phyloP scores from a whole-genome alignment of 306 rosid species.

The Trifolium repens region DNA sequence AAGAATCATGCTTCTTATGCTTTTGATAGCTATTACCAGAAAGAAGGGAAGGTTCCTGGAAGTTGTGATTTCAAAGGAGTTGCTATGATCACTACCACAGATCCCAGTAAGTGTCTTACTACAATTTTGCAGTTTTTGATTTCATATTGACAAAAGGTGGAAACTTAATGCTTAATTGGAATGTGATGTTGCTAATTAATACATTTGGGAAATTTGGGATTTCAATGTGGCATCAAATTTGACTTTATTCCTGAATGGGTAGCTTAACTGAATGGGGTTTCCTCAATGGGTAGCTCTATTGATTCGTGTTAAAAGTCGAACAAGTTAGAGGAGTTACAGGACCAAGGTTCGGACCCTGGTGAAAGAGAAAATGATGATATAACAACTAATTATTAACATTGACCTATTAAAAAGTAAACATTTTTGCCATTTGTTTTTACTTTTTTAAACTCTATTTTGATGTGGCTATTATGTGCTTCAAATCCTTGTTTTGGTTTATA shows the following conservation, averaged over 20 bases:
- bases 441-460: not conserved
- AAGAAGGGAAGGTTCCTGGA: constrained; percentile 67
- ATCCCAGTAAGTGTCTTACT: constrained; percentile 72
- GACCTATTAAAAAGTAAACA: too few relatives aligned
- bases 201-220: not conserved
- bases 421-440: too few relatives aligned
- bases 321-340: too few relatives aligned
- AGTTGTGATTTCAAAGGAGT: constrained; percentile 95
- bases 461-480: constrained; percentile 11
- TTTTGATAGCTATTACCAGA: constrained; percentile 94
- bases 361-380: too few relatives aligned
- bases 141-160: constrained; percentile 1
- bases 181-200: constrained; percentile 25
- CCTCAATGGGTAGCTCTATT: not conserved
- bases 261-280: too few relatives aligned
- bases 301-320: too few relatives aligned
- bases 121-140: not conserved
- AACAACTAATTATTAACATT: too few relatives aligned
- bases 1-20: constrained; percentile 90
- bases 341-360: too few relatives aligned
- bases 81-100: constrained; percentile 92
- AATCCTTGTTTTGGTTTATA: constrained; percentile 21
- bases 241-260: not conserved
- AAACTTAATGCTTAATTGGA: not conserved
- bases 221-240: constrained; percentile 14